Base-by-base conservation (phyloP, 371 early-diverging fungal species). In the Umbelopsis sp. region DNA sequence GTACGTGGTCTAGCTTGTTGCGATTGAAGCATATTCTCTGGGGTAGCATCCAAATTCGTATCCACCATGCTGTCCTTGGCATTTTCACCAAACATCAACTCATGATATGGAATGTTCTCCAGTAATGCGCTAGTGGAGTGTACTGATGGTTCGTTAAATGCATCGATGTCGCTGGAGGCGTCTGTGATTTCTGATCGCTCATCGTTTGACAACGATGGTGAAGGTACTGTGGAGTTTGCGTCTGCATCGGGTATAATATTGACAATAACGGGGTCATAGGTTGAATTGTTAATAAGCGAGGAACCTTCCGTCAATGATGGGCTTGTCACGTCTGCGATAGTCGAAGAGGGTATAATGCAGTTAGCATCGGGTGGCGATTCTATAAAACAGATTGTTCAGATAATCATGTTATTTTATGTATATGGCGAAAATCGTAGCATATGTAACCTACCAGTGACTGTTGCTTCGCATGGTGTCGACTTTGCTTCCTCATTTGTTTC, bases 1-100 rank as follows among this genome's bases (percentile, higher is more conserved):
- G 35, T 57, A 18, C 11, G 57, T 14, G 57, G 57, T 18, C 57
- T 29, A 18, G 57, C 29, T 57, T 57, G 57, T 18, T 24, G 57
- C 2, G 32, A 6, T 35, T 57, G 57, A 35, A 57, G 35, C 18
- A 57, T 57, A 57, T 57, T 57, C 57, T 57, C 57, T 1, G 57
- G 57, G 3, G 57, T 18, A 29, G 57, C 11, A 32, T 57, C 57
- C 8, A 35, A 12, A 57, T 57, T 57, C 6, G 32, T 57, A 18
- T 57, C 57, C 0, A 57, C 32, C 8, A 48, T 48, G 48, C 16
- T 20, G 16, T 48, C n/a, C 48, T 48, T 46, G 12, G 14, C 12
- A n/a, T 46, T 16, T 6, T 48, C 7, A 20, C 6, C 48, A 6
- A 48, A 18, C 48, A 48, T 48, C 48, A 48, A n/a, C n/a, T 48